Evolutionary conservation across 176 grass and related monocot genomes (phyloP).

Genomic region (Lolium perenne): DNA sequence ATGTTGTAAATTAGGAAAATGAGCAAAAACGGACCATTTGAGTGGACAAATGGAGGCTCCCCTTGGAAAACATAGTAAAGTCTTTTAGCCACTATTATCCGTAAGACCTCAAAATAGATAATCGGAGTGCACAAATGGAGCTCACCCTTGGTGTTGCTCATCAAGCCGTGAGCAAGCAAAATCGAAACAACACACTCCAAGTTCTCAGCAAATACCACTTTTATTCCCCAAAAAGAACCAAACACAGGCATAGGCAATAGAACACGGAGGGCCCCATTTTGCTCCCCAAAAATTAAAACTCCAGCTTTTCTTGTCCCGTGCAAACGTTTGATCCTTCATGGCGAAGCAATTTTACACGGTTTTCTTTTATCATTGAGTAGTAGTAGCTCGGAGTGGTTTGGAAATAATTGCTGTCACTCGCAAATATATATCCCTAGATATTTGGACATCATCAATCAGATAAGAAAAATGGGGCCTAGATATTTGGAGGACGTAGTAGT

Average conservation of each 20-base stretch:
- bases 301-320: background rate
- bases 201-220: background rate
- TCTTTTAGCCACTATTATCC: no score
- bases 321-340: slow-evolving; percentile 48
- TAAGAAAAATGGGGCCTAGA: background rate
- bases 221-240: slow-evolving; percentile 19
- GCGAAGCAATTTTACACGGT: slow-evolving; percentile 29
- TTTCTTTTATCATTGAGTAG: slow-evolving; percentile 1
- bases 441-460: background rate
- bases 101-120: no score
- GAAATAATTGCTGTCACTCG: slow-evolving; percentile 46
- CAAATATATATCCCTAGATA: background rate
- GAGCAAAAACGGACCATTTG: no score
- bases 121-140: no score
- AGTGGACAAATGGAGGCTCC: no score
- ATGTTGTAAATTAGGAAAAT: no score
- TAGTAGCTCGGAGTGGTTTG: slow-evolving; percentile 12
- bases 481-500: background rate
- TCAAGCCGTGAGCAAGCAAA: slow-evolving; percentile 21
- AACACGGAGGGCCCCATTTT: background rate
- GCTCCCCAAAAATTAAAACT: background rate
- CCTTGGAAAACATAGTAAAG: no score
- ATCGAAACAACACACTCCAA: slow-evolving; percentile 34
- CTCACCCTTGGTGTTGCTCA: background rate
- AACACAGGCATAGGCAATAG: background rate